These are phyloP conservation scores for Talinum fruticosum DNA, from an alignment of 148 eudicot genomes.

Conservation along the genomic window DNA sequence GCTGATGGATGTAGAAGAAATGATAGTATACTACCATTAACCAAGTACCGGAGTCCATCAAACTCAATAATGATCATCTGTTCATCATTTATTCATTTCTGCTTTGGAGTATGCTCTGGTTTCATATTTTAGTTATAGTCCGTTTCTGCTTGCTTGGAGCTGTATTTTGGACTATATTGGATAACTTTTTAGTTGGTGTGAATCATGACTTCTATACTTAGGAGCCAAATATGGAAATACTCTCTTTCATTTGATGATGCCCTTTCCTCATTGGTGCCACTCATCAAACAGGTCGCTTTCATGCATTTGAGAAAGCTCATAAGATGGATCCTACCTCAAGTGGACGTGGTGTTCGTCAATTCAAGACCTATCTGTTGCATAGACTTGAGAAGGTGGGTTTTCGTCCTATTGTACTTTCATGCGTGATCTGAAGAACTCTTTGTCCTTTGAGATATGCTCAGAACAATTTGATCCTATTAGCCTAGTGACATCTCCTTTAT, in stretches of 20 bases:
- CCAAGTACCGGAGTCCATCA: neutral
- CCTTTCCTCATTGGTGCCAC: constrained; percentile 11
- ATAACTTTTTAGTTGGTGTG: neutral
- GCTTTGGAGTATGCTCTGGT: neutral
- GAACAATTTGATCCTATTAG: neutral
- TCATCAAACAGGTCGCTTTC: constrained; percentile 72
- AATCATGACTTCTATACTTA: neutral
- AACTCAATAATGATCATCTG: neutral
- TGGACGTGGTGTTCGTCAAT: constrained; percentile 96
- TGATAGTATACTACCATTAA: neutral
- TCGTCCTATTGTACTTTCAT: neutral
- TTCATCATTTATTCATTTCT: neutral
- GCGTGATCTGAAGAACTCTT: too few relatives aligned
- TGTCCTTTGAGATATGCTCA: too few relatives aligned
- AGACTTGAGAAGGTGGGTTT: constrained; percentile 75
- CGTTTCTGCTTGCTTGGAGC: neutral
- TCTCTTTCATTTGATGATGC: constrained; percentile 2
- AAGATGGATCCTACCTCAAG: constrained; percentile 75
- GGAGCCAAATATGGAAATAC: neutral
- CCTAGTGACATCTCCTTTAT: neutral
- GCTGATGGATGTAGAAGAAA: neutral
- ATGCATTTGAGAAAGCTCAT: constrained; percentile 94
- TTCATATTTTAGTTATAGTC: neutral
- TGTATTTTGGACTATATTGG: neutral
- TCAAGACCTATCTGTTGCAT: constrained; percentile 85